phyloP scores from a whole-genome alignment of 2,329 filamentous ascomycete species.

The Lachnellula arida region DNA sequence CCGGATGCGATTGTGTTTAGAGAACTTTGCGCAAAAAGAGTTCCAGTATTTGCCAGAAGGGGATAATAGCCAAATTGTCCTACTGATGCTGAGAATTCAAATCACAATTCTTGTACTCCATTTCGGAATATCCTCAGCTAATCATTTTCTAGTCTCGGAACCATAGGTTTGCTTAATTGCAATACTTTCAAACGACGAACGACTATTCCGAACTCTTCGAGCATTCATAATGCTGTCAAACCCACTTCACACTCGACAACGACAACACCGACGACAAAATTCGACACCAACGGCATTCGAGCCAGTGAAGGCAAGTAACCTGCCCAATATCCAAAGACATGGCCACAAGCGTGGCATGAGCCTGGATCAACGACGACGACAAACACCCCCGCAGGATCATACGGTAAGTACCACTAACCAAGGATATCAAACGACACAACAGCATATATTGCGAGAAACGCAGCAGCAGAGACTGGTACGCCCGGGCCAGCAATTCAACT shows the following conservation, averaged over 20 bases:
- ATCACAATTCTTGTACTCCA: too few species aligned
- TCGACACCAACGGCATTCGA: constrained; percentile 79
- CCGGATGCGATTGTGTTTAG: too few species aligned
- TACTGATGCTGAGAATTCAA: too few species aligned
- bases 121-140: background rate
- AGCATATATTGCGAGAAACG: constrained; percentile 84
- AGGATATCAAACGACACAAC: constrained; percentile 51
- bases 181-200: constrained; percentile 45
- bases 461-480: constrained; percentile 82
- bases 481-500: constrained; percentile 53
- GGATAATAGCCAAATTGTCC: too few species aligned
- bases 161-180: constrained; percentile 46
- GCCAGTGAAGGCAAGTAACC: constrained; percentile 62
- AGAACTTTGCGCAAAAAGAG: too few species aligned
- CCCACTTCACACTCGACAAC: constrained; percentile 68
- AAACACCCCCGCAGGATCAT: constrained; percentile 37
- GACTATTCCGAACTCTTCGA: constrained; percentile 63
- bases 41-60: too few species aligned
- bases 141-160: constrained; percentile 39
- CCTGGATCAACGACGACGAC: constrained; percentile 67
- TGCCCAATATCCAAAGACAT: constrained; percentile 54
- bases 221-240: constrained; percentile 76
- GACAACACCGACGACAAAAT: constrained; percentile 79
- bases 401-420: constrained; percentile 53
- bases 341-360: constrained; percentile 78